Base-by-base conservation (phyloP, 139 green algal genomes). In the Volvox reticuliferus region DNA sequence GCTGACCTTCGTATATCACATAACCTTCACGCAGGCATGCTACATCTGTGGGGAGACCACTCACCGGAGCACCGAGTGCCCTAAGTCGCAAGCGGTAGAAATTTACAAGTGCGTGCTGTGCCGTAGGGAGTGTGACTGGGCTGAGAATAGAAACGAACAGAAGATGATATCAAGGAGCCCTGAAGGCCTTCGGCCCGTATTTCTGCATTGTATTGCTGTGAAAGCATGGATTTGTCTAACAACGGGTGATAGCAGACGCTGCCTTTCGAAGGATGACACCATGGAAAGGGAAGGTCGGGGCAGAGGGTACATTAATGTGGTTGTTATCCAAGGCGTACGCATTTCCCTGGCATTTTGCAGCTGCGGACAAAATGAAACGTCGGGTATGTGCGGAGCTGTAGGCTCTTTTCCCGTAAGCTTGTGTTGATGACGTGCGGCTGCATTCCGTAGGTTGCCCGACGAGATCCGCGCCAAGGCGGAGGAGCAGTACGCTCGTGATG, bases 401-500 rank as follows among this genome's bases (percentile, higher is more conserved):
- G 55, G 9, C 35, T 9, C 32, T 82, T 32, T 36, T 21, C 16
- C 19, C 28, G 75, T 81, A 12, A 28, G 33, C 78, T 83, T 61
- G 13, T 28, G 33, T 32, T 83, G 35, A 67, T 30, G 65, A 73
- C 21, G 12, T 28, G 65, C 65, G 21, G 65, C 78, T 30, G 1
- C 30, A 76, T 32, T 30, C 65, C 30, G 97, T 93, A 91, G 95
- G 89, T 94, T 99, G 84, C 96, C 98, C 19, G 92, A 94, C 33
- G 88, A 96, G 18, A 92, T 99, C 75, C 94, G 97, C 91, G 87
- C 89, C 61, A 94, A 96, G 93, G 96, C 95, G 71, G 93, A 98
- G 32, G 95, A 96, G 94, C 96, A 97, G 93, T 99, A 99, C 88
- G 91, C 95, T 83, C 91, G 94, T 13, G 95, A 97, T 80, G 93